Conservation (phyloP, 306 rosid genomes). For the Cicer judaicum region DNA sequence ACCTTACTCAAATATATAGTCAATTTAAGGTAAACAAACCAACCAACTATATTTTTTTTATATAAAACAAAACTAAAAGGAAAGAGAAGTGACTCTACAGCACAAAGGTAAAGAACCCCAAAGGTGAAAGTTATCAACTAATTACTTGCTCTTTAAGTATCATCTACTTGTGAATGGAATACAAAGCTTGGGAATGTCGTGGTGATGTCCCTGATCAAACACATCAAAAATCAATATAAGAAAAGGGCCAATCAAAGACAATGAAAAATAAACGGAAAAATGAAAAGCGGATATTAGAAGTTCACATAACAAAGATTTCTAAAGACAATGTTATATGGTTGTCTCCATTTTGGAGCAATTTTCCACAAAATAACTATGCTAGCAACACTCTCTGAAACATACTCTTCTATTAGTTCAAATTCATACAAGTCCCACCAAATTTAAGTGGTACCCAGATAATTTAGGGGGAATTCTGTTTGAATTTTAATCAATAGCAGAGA, state of each 20-base stretch:
- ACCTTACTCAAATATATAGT: constrained; percentile 40
- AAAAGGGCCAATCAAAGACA: background rate
- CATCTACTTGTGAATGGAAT: constrained; percentile 91
- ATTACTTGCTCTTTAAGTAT: constrained; percentile 57
- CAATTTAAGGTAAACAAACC: constrained; percentile 32
- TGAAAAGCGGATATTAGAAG: background rate
- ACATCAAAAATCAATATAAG: constrained; percentile 34
- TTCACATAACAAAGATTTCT: background rate
- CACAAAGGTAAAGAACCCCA: constrained; percentile 41
- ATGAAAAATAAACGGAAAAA: background rate
- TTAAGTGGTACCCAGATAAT: too few species aligned
- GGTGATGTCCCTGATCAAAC: constrained; percentile 84
- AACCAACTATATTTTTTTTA: constrained; percentile 34
- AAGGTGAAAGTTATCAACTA: constrained; percentile 1
- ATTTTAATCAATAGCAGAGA: too few species aligned
- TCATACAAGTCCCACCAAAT: too few species aligned
- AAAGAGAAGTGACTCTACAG: constrained; percentile 31
- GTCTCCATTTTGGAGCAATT: background rate
- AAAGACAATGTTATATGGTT: background rate
- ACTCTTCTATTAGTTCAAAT: too few species aligned
- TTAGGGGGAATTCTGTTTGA: too few species aligned
- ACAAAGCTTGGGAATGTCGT: constrained; percentile 96
- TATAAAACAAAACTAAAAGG: background rate
- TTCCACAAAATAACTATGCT: too few species aligned
- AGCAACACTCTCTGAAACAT: too few species aligned